These are phyloP conservation scores for Exophiala alcalophila DNA, from an alignment of 2,329 filamentous ascomycete species.

Conservation along the genomic window DNA sequence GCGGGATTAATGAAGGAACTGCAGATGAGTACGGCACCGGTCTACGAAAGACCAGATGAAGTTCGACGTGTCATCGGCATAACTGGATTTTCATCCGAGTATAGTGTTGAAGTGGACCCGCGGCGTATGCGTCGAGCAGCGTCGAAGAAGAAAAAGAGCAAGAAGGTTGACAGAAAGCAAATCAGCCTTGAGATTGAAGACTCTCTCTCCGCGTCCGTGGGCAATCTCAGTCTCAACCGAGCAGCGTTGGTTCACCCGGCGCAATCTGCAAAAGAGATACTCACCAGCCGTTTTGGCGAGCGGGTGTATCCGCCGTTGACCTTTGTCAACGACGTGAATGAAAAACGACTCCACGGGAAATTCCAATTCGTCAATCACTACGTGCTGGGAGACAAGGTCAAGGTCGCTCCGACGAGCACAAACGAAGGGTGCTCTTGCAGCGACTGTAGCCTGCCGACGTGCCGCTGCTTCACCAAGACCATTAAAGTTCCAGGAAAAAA, in stretches of 20 bases:
- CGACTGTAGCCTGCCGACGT: constrained; percentile 16
- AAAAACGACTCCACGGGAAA: constrained; percentile 26
- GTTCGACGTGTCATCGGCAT: constrained; percentile 20
- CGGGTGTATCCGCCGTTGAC: constrained; percentile 19
- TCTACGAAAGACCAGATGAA: constrained; percentile 13
- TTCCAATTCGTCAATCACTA: constrained; percentile 30
- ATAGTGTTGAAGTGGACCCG: constrained; percentile 7
- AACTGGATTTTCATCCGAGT: constrained; percentile 20
- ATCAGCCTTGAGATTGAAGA: constrained; percentile 10
- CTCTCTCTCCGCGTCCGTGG: constrained; percentile 1
- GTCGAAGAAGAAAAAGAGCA: constrained; percentile 26
- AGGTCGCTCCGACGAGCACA: constrained; percentile 10
- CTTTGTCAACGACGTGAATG: constrained; percentile 28
- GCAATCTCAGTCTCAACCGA: constrained; percentile 1
- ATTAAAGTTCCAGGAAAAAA: constrained; percentile 12
- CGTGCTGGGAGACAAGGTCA: constrained; percentile 23
- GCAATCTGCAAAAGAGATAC: constrained; percentile 17
- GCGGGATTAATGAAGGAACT: constrained; percentile 5
- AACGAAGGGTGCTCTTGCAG: constrained; percentile 24
- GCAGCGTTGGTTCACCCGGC: constrained; percentile 23
- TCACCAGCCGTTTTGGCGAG: constrained; percentile 26
- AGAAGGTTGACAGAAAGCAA: constrained; percentile 3
- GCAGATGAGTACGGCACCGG: constrained; percentile 13
- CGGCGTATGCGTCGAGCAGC: constrained; percentile 7
- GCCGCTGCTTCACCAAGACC: constrained; percentile 22